Conservation (phyloP, 1,139 yeast genomes). For the Arxiozyma slooffiae region DNA sequence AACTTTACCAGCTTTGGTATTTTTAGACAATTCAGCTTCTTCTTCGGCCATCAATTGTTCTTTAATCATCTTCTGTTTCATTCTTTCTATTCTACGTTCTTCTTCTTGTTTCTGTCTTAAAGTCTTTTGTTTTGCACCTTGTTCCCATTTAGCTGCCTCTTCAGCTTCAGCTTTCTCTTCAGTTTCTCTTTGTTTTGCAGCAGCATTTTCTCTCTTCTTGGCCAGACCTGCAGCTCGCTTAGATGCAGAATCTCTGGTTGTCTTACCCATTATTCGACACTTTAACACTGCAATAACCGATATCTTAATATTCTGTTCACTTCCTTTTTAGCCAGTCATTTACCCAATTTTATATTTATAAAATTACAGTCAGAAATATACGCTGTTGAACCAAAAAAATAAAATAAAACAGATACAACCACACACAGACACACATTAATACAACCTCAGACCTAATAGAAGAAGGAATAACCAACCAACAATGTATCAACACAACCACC, state of each 20-base stretch:
- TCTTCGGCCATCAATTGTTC: constrained; percentile 30
- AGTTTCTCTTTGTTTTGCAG: constrained; percentile 21
- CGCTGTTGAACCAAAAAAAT: no score
- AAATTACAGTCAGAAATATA: no score
- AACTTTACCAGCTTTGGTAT: constrained; percentile 14
- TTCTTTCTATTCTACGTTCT: constrained; percentile 26
- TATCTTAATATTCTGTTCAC: neutral
- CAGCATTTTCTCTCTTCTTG: constrained; percentile 28
- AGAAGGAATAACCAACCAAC: no score
- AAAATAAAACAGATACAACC: no score
- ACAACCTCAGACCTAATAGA: no score
- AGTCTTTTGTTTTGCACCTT: constrained; percentile 30
- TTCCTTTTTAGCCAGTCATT: neutral
- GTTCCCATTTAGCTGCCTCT: constrained; percentile 30
- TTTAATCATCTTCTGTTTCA: constrained; percentile 25
- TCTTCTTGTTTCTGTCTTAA: constrained; percentile 25
- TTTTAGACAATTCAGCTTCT: constrained; percentile 22
- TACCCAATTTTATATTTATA: no score
- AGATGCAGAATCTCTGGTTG: constrained; percentile 29
- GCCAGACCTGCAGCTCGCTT: constrained; percentile 30
- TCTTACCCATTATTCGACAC: constrained; percentile 28
- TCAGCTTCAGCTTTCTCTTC: constrained; percentile 21
- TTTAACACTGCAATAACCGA: no score
- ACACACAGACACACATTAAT: no score
- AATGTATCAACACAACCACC: no score